phyloP scores from a whole-genome alignment of 441 rosid genomes.

The Euphorbia corollata region DNA sequence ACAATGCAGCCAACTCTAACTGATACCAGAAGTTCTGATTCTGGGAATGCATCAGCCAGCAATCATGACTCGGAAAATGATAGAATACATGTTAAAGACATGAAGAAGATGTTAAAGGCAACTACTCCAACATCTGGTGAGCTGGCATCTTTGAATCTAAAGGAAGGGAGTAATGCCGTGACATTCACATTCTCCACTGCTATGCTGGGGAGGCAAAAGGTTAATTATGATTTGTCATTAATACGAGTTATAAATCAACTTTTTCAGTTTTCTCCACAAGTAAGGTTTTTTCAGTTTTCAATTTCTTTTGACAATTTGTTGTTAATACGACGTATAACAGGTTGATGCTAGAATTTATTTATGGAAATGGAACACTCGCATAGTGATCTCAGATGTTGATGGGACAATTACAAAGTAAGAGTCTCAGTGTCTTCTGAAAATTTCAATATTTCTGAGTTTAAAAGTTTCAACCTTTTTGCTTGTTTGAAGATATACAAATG shows the following conservation, averaged over 20 bases:
- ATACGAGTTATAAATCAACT: constrained; percentile 5
- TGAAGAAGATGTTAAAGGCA: constrained; percentile 51
- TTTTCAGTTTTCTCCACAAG: no score
- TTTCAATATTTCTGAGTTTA: background rate
- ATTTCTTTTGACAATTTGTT: background rate
- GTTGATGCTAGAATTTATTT: constrained; percentile 87
- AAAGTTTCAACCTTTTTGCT: background rate
- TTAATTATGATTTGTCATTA: constrained; percentile 22
- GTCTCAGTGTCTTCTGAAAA: no score
- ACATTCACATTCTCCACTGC: constrained; percentile 83
- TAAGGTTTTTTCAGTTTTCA: background rate
- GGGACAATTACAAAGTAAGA: constrained; percentile 94
- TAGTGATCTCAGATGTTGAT: constrained; percentile 96
- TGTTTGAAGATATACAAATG: background rate
- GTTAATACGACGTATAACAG: constrained; percentile 31
- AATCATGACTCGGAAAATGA: constrained; percentile 21
- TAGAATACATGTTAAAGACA: constrained; percentile 31
- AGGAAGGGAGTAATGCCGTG: constrained; percentile 67
- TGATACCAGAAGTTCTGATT: constrained; percentile 26
- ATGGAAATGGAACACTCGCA: constrained; percentile 92
- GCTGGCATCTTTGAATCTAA: constrained; percentile 69
- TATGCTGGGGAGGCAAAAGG: constrained; percentile 93
- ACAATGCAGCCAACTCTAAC: constrained; percentile 24
- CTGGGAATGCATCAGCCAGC: constrained; percentile 27
- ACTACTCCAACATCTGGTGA: constrained; percentile 79